phyloP scores from a whole-genome alignment of 331 rosid genomes.

The Malus hybrid region DNA sequence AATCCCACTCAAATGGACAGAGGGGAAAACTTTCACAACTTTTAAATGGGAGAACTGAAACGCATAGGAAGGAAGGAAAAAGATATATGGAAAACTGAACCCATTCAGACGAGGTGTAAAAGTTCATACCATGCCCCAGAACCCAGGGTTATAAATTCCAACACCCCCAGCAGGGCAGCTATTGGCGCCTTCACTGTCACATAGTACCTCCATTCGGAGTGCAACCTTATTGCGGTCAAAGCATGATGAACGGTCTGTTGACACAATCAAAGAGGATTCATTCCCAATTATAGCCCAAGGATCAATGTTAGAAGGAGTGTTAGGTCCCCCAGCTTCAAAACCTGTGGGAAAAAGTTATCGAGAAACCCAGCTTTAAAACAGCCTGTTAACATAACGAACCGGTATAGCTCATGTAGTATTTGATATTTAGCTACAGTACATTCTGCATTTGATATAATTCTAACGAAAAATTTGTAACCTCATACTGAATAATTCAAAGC shows the following conservation, averaged over 20 bases:
- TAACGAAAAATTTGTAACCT: not conserved
- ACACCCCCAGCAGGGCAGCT: slow-evolving; percentile 66
- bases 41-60: not conserved
- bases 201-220: slow-evolving; percentile 74
- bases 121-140: slow-evolving; percentile 80
- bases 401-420: not conserved
- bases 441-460: not conserved
- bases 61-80: not conserved
- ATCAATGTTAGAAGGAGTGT: slow-evolving; percentile 74
- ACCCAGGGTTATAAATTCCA: slow-evolving; percentile 87
- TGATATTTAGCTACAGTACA: not conserved
- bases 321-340: slow-evolving; percentile 88
- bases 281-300: slow-evolving; percentile 84
- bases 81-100: not conserved
- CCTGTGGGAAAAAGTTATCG: slow-evolving; percentile 41
- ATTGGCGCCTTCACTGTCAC: slow-evolving; percentile 52
- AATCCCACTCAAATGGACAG: not conserved
- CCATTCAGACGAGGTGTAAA: slow-evolving; percentile 3
- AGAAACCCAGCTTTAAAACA: not conserved
- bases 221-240: slow-evolving; percentile 87
- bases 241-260: slow-evolving; percentile 71
- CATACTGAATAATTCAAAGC: not conserved
- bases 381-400: not conserved
- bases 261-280: slow-evolving; percentile 44
- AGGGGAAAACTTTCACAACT: not conserved